phyloP scores from a whole-genome alignment of 371 early-diverging fungal species.

The Mortierella sp. region DNA sequence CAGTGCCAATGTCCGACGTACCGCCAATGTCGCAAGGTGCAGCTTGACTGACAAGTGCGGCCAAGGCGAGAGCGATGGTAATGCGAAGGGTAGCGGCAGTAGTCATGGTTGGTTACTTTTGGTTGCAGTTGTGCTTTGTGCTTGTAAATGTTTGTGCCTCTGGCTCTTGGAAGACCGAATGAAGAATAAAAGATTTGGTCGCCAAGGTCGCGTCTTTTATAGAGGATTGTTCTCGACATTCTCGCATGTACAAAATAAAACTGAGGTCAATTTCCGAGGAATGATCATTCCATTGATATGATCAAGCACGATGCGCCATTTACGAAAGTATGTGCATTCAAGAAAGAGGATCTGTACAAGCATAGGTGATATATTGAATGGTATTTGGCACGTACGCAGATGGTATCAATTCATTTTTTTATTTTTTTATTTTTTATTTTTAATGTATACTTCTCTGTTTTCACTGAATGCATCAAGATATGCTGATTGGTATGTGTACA shows the following conservation, averaged over 20 bases:
- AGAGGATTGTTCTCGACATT: too few relatives aligned
- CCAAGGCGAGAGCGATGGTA: slow-evolving; percentile 25
- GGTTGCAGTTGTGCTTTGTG: neutral
- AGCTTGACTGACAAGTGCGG: slow-evolving; percentile 24
- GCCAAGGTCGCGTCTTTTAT: too few relatives aligned
- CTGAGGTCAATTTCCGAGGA: slow-evolving; percentile 28
- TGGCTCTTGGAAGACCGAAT: too few relatives aligned
- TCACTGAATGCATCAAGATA: neutral
- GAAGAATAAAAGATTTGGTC: too few relatives aligned
- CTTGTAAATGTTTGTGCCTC: too few relatives aligned
- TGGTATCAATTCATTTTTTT: too few relatives aligned
- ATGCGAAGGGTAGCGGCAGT: slow-evolving; percentile 19
- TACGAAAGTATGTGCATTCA: neutral
- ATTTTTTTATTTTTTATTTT: too few relatives aligned
- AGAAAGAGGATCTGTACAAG: too few relatives aligned
- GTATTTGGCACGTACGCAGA: too few relatives aligned
- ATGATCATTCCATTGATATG: slow-evolving; percentile 1
- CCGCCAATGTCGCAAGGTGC: slow-evolving; percentile 14
- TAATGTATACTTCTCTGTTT: neutral
- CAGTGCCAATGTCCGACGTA: neutral
- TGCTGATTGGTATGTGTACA: neutral
- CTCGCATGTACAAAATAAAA: too few relatives aligned
- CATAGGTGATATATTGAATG: too few relatives aligned
- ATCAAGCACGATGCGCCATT: neutral
- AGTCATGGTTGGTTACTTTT: slow-evolving; percentile 10